These are phyloP conservation scores for Mediolabrus comicus DNA, from an alignment of 108 stramenopile species.

Conservation along the genomic window DNA sequence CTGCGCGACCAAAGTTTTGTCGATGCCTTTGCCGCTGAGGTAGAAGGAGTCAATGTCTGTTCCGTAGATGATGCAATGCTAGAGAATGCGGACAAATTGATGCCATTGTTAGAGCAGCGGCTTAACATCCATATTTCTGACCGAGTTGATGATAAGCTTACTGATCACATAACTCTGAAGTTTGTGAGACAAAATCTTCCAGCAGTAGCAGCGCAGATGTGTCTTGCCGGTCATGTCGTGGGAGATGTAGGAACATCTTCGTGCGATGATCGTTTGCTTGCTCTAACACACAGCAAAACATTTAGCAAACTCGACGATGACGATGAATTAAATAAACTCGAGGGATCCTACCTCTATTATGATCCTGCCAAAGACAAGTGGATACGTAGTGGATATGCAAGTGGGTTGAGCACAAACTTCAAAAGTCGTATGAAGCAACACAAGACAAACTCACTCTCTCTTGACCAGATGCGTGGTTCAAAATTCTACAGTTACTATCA, in stretches of 20 bases:
- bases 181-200: neutral
- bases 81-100: neutral
- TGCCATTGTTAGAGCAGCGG: neutral
- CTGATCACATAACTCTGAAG: neutral
- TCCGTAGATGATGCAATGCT: neutral
- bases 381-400: neutral
- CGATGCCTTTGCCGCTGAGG: neutral
- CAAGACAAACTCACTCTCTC: neutral
- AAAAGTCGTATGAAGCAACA: neutral
- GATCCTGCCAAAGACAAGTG: neutral
- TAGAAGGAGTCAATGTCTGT: neutral
- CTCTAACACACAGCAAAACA: neutral
- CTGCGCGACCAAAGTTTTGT: neutral
- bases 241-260: neutral
- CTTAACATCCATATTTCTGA: neutral
- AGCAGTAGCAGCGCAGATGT: neutral
- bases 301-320: neutral
- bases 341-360: neutral
- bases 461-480: neutral
- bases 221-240: neutral
- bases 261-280: neutral
- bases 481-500: neutral
- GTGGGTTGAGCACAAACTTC: neutral
- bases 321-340: neutral
- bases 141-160: neutral